Percentiles rank a stretch among this genome's conserved stretches.
Conservation (phyloP, 805 yeast genomes). For the Barnettozyma californica region DNA sequence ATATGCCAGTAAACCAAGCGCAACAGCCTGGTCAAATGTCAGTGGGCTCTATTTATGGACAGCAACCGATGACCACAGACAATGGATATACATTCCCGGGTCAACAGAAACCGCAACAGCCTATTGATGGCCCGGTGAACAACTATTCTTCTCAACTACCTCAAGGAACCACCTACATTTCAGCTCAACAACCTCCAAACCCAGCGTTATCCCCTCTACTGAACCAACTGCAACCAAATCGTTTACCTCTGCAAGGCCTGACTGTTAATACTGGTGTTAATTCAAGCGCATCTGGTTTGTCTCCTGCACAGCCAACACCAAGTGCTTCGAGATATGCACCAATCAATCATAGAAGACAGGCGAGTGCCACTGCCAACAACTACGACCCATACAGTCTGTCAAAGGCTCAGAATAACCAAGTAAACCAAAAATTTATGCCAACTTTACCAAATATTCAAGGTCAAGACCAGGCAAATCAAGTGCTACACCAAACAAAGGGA, state of each 20-base stretch:
- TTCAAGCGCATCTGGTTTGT: conserved; percentile 3
- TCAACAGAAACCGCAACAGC: background rate
- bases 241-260: background rate
- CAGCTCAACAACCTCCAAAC: conserved; percentile 1
- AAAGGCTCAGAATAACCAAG: conserved; percentile 9
- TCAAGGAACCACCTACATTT: background rate
- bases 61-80: background rate
- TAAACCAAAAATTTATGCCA: background rate
- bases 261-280: background rate
- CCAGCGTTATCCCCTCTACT: conserved; percentile 11
- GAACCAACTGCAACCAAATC: conserved; percentile 4
- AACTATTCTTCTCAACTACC: background rate
- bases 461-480: background rate
- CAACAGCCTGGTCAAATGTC: background rate
- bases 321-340: conserved; percentile 36
- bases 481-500: background rate
- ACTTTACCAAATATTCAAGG: background rate
- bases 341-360: conserved; percentile 26
- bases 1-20: background rate
- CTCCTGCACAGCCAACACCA: conserved; percentile 18
- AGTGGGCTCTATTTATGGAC: background rate
- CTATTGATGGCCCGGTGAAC: background rate
- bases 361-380: conserved; percentile 25
- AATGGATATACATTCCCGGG: background rate
- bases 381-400: conserved; percentile 25